phyloP scores from a whole-genome alignment of 495 filamentous ascomycete species.

The Chaetomidium leptoderma region DNA sequence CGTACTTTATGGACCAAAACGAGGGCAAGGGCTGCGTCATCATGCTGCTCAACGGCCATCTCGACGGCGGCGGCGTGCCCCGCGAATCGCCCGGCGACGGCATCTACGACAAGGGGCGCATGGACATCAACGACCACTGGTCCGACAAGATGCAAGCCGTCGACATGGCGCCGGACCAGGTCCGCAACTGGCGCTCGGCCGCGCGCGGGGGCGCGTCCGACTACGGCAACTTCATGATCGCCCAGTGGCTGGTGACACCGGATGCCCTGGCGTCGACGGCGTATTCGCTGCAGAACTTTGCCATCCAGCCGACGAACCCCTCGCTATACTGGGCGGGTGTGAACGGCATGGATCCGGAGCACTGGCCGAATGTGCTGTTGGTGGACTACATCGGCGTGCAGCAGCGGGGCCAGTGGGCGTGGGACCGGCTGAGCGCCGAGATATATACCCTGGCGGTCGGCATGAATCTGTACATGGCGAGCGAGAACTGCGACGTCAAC shows the following conservation, averaged over 20 bases:
- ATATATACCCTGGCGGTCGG: conserved; percentile 25
- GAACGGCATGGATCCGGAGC: conserved; percentile 24
- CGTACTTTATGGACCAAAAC: conserved; percentile 25
- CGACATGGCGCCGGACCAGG: conserved; percentile 22
- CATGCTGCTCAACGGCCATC: conserved; percentile 20
- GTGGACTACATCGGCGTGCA: conserved; percentile 27
- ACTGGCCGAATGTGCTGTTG: conserved; percentile 26
- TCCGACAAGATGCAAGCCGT: conserved; percentile 15
- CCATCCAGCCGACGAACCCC: conserved; percentile 25
- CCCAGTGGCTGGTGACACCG: conserved; percentile 25
- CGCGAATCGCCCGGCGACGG: conserved; percentile 20
- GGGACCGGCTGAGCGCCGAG: conserved; percentile 27
- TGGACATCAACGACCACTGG: conserved; percentile 22
- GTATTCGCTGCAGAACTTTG: conserved; percentile 18
- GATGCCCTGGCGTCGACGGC: conserved; percentile 20
- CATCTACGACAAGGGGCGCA: conserved; percentile 18
- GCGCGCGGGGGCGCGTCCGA: conserved; percentile 18
- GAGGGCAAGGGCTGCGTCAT: conserved; percentile 25
- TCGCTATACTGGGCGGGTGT: conserved; percentile 27
- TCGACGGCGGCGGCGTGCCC: conserved; percentile 6
- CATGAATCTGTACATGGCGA: conserved; percentile 25
- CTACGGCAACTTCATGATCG: conserved; percentile 15
- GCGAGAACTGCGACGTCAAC: conserved; percentile 27
- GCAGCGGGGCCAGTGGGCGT: conserved; percentile 15
- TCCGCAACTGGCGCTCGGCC: conserved; percentile 10